Base-by-base conservation (phyloP, 805 yeast genomes). In the Saccharomycopsis javanensis region DNA sequence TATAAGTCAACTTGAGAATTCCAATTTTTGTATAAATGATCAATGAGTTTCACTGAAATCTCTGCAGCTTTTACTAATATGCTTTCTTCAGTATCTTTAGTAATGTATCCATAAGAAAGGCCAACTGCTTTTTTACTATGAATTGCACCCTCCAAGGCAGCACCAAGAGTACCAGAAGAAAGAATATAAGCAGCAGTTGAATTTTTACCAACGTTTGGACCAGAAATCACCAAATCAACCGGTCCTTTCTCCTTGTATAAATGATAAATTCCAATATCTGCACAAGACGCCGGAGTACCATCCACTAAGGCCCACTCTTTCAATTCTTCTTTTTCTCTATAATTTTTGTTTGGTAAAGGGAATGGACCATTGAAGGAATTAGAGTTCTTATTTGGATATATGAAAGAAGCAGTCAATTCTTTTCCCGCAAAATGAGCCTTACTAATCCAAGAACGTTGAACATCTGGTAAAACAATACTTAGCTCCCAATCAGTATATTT, bases 211-310 rank as follows among this genome's bases (percentile, higher is more conserved):
- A 86, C 92, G 68, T 94, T 94, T 6, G 99, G 99, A 0, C 99
- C 99, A 56, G 96, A 86, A 23, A 94, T 69, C 4, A 94, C 97
- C 59, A 92, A 72, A 70, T 94, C 97, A 23, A 91, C 81, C 1
- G 85, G 85, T 3, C 78, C 79, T 42, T 73, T 71, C 51, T 77
- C 73, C 23, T 73, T 68, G 58, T 78, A 75, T 56, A 90, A 68
- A 66, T 88, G 89, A 65, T 88, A 83, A 50, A 88, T 71, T 1
- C 97, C 99, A 57, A 94, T 80, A 69, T 92, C 96, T 3, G 96
- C 79, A 70, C 97, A 89, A 1, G 96, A 86, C 15, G 98, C 99
- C 0, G 99, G 99, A 0, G 99, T 94, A 46, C 96, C 96, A 69
- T 88, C 90, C 10, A 94, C 73, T 52, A 92, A 72, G 38, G 82